Base-by-base conservation (phyloP, 805 yeast species). In the Kurtzmaniella cleridarum region DNA sequence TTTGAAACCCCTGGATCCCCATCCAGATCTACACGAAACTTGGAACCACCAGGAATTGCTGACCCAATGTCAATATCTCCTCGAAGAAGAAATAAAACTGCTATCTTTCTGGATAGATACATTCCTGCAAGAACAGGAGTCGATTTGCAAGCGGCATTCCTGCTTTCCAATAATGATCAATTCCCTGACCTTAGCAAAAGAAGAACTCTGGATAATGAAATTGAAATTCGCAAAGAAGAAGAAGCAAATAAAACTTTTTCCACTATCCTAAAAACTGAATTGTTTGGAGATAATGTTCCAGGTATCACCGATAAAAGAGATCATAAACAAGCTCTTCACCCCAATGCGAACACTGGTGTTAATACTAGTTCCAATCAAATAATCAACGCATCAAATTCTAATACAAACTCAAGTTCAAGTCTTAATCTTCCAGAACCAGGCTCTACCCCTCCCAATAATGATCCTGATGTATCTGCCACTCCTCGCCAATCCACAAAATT, bases 181-280 rank as follows among this genome's bases (percentile, higher is more conserved):
- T 34, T 14, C 15, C 30, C 36, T 3, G 36, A 34, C 15, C 34
- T 32, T 17, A 9, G 36, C 5, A 26, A 53, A 59, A 31, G 59
- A 57, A 34, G 52, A 51, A 27, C 41, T 42, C 55, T 63, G 6
- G 79, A 75, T 37, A 73, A 73, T 47, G 95, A 84, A 49, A 64
- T 83, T 16, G 93, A 85, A 45, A 65, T 70, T 29, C 74, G 81
- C 46, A 71, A 79, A 46, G 87, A 81, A 53, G 83, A 81, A 48
- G 95, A 86, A 53, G 96, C 96, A 3, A 86, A 86, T 55, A 69
- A 84, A 46, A 86, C 95, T 0, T 93, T 90, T 60, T 81, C 90
- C 40, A 79, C 91, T 0, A 85, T 93, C 2, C 64, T 93, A 35
- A 84, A 85, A 50, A 85, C 95, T 27, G 98, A 93, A 58, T 64